Evolutionary conservation across 768 basidiomycete species (phyloP), one percentile per base, ranked within the genome.

Genomic region (Heimioporus sp.): DNA sequence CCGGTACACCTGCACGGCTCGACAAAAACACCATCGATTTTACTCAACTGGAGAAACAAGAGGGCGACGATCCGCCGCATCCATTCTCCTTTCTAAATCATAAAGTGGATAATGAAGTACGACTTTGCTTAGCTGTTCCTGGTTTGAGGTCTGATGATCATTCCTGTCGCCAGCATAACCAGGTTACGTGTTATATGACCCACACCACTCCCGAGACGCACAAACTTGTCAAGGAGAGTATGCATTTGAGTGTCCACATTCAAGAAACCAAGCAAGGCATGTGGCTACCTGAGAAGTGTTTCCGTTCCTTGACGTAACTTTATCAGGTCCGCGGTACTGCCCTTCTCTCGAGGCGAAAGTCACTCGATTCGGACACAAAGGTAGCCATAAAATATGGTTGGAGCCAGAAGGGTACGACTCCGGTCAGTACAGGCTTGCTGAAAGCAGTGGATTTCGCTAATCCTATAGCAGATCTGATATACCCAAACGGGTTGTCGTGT

Each of bases 401-500:
- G 93, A 96, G 64, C 93, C 92, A 0, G 93, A 96, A 64, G 93
- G 93, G 1, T 93, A 91, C 52, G 89, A 92, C 61, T 90, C 92
- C 15, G 85, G 92, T 90, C 38, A 30, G 64, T 5, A n/a, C n/a
- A 5, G 8, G 34, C 46, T 19, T 24, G 13, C 31, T 34, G 12
- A 7, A 11, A 15, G 12, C 34, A 21, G 34, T 11, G 19, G 31
- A 17, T n/a, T 11, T 37, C 24, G 46, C 53, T 49, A 21, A 46
- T 17, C 17, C 11, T 56, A 21, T 32, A 39, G 12, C 51, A 91
- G 92, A 92, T 51, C 65, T 95, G 13, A 85, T 95, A 49, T 96
- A 96, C 61, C 93, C 93, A 1, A 92, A 92, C 53, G 93, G 93
- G 0, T 77, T 96, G 15, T 94, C 92, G 2, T 88, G 87, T 63